phyloP scores from a whole-genome alignment of 1,139 yeast genomes.

The Hyphopichia burtonii region DNA sequence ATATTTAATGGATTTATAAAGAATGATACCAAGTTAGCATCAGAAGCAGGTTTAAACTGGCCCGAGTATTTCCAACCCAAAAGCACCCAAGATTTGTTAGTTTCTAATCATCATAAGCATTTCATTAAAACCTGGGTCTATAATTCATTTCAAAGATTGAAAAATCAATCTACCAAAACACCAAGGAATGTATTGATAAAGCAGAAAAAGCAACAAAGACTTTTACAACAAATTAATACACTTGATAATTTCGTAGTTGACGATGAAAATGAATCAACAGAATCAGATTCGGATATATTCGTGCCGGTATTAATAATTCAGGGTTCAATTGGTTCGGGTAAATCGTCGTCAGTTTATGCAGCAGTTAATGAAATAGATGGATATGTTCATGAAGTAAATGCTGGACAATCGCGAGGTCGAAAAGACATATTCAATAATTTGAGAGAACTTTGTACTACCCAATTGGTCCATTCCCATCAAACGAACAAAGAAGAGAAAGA shows the following conservation, averaged over 20 bases:
- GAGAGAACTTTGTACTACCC: slow-evolving; percentile 82
- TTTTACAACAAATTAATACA: neutral
- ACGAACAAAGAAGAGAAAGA: slow-evolving; percentile 14
- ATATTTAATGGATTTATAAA: slow-evolving; percentile 19
- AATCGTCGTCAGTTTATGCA: slow-evolving; percentile 73
- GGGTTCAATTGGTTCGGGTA: slow-evolving; percentile 79
- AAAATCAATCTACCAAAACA: slow-evolving; percentile 26
- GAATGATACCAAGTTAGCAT: neutral
- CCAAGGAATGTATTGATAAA: slow-evolving; percentile 28
- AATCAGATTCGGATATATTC: slow-evolving; percentile 37
- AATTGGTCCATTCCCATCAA: slow-evolving; percentile 59
- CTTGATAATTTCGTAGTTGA: neutral
- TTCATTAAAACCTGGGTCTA: slow-evolving; percentile 47
- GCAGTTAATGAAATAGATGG: slow-evolving; percentile 64
- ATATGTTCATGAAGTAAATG: slow-evolving; percentile 78
- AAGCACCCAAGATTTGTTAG: slow-evolving; percentile 32
- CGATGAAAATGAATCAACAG: slow-evolving; percentile 19
- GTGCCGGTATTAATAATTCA: slow-evolving; percentile 65
- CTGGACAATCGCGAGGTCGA: slow-evolving; percentile 69
- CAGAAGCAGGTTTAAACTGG: slow-evolving; percentile 17
- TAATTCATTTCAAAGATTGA: slow-evolving; percentile 45
- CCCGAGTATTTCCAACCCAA: slow-evolving; percentile 36
- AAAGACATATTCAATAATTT: slow-evolving; percentile 66
- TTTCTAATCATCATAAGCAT: slow-evolving; percentile 19
- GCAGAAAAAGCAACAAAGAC: slow-evolving; percentile 18